Evolutionary conservation across 495 filamentous ascomycete genomes (phyloP).

Genomic region (Evernia prunastri): DNA sequence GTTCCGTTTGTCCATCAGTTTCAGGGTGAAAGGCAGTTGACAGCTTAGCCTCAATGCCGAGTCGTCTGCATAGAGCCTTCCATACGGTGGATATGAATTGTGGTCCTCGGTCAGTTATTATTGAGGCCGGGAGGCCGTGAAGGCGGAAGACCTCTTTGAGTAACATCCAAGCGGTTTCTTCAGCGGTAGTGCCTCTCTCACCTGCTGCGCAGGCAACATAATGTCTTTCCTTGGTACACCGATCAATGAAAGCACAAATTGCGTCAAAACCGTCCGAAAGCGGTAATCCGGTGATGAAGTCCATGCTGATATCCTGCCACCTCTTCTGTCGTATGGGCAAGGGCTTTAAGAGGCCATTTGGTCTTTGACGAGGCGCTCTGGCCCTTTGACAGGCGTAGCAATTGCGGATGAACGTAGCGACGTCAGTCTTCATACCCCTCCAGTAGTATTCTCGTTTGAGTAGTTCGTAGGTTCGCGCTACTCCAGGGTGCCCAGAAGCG

Average conservation of each 20-base stretch:
- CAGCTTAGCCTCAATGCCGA: conserved; percentile 21
- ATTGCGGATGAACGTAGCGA: neutral
- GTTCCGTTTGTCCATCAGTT: conserved; percentile 32
- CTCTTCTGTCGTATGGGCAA: conserved; percentile 20
- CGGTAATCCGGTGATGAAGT: too few species aligned
- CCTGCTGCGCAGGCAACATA: neutral
- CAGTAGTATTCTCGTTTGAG: neutral
- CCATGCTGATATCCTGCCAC: conserved; percentile 25
- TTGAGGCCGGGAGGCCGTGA: conserved; percentile 13
- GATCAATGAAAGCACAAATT: neutral
- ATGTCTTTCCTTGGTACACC: neutral
- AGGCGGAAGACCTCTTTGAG: conserved; percentile 16
- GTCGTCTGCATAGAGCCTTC: conserved; percentile 17
- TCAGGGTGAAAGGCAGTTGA: conserved; percentile 30
- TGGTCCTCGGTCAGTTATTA: conserved; percentile 22
- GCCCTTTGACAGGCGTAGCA: neutral
- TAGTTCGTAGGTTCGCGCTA: neutral
- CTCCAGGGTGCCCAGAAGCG: neutral
- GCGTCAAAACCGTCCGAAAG: neutral
- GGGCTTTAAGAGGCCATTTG: conserved; percentile 15
- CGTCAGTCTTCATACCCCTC: too few species aligned
- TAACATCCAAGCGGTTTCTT: conserved; percentile 13
- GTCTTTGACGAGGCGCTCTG: neutral
- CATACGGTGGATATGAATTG: conserved; percentile 24
- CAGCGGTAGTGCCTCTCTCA: conserved; percentile 6